These are phyloP conservation scores for Drechslerella stenobrocha DNA, from an alignment of 2,329 filamentous ascomycete species.

Conservation along the genomic window DNA sequence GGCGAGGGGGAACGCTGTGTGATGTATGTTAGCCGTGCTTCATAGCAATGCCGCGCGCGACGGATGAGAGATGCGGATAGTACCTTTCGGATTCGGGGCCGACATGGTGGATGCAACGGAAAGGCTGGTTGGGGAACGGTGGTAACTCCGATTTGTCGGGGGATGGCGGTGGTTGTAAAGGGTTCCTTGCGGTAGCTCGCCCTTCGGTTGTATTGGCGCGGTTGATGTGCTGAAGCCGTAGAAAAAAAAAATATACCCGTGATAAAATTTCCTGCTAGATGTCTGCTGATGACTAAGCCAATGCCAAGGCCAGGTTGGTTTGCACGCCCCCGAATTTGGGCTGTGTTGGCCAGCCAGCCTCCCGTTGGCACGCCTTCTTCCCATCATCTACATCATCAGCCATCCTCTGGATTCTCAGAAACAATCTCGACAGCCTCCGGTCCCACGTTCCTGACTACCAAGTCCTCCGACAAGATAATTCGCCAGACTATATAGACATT, in stretches of 20 bases:
- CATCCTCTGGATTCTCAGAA: conserved; percentile 48
- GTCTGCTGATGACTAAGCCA: conserved; percentile 21
- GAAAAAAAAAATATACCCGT: conserved; percentile 23
- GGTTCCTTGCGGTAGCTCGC: conserved; percentile 59
- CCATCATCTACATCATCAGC: conserved; percentile 47
- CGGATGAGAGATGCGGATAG: neutral
- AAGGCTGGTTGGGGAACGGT: neutral
- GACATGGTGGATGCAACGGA: conserved; percentile 45
- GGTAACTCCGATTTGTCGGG: neutral
- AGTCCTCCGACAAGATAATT: conserved; percentile 1
- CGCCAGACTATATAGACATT: conserved; percentile 23
- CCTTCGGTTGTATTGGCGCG: conserved; percentile 54
- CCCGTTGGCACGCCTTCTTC: conserved; percentile 11
- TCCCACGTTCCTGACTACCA: neutral
- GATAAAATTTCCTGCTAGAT: conserved; percentile 23
- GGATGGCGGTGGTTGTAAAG: conserved; percentile 53
- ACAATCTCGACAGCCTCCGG: conserved; percentile 9
- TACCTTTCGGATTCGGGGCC: conserved; percentile 52
- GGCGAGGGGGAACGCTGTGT: conserved; percentile 58
- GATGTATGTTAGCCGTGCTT: conserved; percentile 14
- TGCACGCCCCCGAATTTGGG: conserved; percentile 11
- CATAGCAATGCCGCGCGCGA: neutral
- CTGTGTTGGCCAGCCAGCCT: conserved; percentile 15
- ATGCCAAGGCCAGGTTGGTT: conserved; percentile 16
- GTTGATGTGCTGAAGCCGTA: conserved; percentile 49